Evolutionary conservation across 2,329 filamentous ascomycete species (phyloP).

Genomic region (Metarhizium sp.): DNA sequence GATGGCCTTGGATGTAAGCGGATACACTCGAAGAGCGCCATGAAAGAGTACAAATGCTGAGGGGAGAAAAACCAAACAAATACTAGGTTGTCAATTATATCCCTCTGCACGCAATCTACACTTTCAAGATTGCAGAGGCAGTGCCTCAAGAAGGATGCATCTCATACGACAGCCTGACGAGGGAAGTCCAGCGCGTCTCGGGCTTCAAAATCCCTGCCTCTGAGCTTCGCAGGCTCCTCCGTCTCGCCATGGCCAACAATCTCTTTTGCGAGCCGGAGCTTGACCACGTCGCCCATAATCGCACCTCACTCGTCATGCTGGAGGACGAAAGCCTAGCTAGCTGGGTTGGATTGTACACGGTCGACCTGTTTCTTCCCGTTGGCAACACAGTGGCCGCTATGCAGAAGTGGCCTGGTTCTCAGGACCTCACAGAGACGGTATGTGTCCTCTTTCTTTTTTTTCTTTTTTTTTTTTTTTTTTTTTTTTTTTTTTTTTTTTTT

Average conservation of each 20-base stretch:
- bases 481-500: too few relatives aligned
- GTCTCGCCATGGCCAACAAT: conserved; percentile 28
- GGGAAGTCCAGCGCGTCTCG: conserved; percentile 20
- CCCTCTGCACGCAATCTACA: conserved; percentile 20
- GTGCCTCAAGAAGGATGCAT: conserved; percentile 18
- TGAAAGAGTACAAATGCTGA: too few relatives aligned
- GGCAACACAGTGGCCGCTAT: conserved; percentile 22
- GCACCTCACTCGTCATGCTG: conserved; percentile 20
- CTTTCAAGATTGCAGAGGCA: conserved; percentile 20
- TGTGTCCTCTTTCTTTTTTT: not conserved
- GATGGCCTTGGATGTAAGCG: conserved; percentile 19
- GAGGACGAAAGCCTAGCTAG: conserved; percentile 17
- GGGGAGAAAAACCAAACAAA: not conserved
- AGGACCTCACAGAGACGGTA: conserved; percentile 24
- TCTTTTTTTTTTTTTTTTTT: too few relatives aligned
- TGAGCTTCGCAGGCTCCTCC: conserved; percentile 26
- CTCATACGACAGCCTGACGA: conserved; percentile 16
- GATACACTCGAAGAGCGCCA: too few relatives aligned
- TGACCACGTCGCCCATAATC: conserved; percentile 30
- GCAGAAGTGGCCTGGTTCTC: conserved; percentile 25
- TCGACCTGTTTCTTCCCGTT: conserved; percentile 21
- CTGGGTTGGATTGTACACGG: conserved; percentile 21
- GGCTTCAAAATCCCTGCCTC: conserved; percentile 23
- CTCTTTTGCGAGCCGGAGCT: conserved; percentile 28
- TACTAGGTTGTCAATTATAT: conserved; percentile 17